Evolutionary conservation across 495 filamentous ascomycete genomes (phyloP), one percentile per base, ranked within the genome.

Genomic region (Aspergillus indologenus): DNA sequence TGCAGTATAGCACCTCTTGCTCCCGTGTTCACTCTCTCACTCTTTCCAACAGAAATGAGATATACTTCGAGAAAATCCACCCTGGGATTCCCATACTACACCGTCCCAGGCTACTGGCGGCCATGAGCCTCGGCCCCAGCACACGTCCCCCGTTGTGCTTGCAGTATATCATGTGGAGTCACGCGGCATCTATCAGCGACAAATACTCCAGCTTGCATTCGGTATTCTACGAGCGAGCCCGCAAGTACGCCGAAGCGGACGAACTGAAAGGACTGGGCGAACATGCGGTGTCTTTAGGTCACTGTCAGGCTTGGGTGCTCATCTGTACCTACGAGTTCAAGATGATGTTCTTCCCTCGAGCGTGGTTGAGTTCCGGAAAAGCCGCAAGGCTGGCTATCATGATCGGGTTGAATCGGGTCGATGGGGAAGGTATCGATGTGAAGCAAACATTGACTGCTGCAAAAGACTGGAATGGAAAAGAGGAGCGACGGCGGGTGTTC

Each of bases 301-400:
- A 94, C 65, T 85, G 85, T 40, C 95, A 98, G 71, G 82, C 90
- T 2, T 94, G 95, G 83, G 74, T 86, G 11, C 75, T 99, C 5
- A 82, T 96, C 52, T 81, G 85, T 3, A 83, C 81, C 0, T 97
- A 96, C 65, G 94, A 99, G 68, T 98, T 97, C 69, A 95, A 92
- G 73, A 88, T 90, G 82, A 97, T 99, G 90, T 96, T 90, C 70
- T 99, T 99, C 63, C 94, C 94, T 2, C 79, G 95, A 44, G 95
- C 95, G 3, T 99, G 94, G 94, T 82, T 97, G 73, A 96, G 89
- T 56, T 85, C 88, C 11, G 95, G 93, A 17, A 82, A 90, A 53
- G 88, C 86, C 2, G 82, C 86, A 15, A 79, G 94, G 57, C 70
- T 96, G 56, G 81, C 82, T 45, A 84, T 95, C 61, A 98, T 98